Evolutionary conservation across 306 rosid genomes (phyloP), one percentile per base, ranked within the genome.

Genomic region (Prosopis cineraria): DNA sequence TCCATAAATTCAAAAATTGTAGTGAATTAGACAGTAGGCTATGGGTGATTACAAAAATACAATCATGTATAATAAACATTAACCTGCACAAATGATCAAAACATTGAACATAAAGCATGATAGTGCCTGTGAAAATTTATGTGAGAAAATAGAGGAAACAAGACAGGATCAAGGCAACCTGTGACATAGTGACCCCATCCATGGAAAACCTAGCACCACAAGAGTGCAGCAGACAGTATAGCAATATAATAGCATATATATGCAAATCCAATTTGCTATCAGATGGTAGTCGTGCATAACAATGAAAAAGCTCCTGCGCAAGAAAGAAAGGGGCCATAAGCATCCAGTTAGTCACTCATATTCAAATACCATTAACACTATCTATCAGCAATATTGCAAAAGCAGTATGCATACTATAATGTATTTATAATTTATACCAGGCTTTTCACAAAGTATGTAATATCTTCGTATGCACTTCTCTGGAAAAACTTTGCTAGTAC

Each of bases 251-350:
- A 58, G 96, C 88, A 71, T 87, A 91, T 82, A 93, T 90, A 68
- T 88, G 96, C 31, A 87, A 82, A 72, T 90, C 97, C 90, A 93
- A 85, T 88, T 91, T 93, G 81, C 89, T 89, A 81, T 89, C 89
- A 16, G 84, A 36, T 70, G 83, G 78, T 84, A 88, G 78, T 71
- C 82, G 68, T 5, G 85, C 40, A 82, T 90, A 93, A 77, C 84
- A 84, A 71, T 93, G 96, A 78, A 90, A 86, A 78, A 90, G 93
- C n/a, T 85, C 91, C 98, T 93, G 83, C 79, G 80, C 25, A 43
- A 84, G 89, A 72, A 70, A 62, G 71, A 84, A 34, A 75, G 45
- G 86, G 78, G 70, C 70, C 52, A 70, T 78, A 67, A 82, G 84
- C 78, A 78, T 60, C 78, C 65, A 77, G 52, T 64, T 40, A 80